A percentile compares a stretch with the other conserved stretches of the same genome.
Conservation (phyloP, 768 basidiomycete genomes). For the Boletellus emodensis region DNA sequence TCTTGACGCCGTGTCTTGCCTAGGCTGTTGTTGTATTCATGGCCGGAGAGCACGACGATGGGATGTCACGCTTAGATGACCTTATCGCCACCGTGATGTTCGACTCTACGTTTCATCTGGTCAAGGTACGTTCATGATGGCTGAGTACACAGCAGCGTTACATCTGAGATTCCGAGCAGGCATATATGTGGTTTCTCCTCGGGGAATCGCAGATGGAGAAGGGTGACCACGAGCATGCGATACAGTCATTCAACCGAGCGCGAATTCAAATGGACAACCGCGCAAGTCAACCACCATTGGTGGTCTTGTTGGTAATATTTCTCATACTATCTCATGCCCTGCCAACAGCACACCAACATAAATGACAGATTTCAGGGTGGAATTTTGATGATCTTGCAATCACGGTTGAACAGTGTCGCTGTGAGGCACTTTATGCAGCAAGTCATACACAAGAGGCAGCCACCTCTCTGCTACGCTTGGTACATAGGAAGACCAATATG, state of each 20-base stretch:
- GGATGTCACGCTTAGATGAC: constrained; percentile 1
- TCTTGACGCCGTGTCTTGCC: no score
- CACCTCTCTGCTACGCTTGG: no score
- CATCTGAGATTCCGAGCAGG: neutral
- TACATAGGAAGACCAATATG: no score
- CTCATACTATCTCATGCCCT: no score
- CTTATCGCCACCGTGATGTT: neutral
- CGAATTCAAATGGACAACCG: neutral
- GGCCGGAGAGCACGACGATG: constrained; percentile 2
- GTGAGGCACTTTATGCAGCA: neutral
- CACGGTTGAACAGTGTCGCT: neutral
- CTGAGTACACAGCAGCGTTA: neutral
- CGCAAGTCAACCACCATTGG: neutral
- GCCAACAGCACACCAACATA: no score
- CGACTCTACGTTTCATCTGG: neutral
- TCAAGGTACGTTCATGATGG: no score
- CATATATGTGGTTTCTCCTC: neutral
- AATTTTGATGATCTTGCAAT: neutral
- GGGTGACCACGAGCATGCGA: neutral
- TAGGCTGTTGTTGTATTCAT: constrained; percentile 7
- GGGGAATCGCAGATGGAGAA: neutral
- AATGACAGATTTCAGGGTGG: constrained; percentile 9
- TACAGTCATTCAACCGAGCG: neutral
- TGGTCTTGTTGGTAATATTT: neutral
- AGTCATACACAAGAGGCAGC: no score